Base-by-base conservation (phyloP, 495 filamentous ascomycete species). In the Aspergillus asperescens region DNA sequence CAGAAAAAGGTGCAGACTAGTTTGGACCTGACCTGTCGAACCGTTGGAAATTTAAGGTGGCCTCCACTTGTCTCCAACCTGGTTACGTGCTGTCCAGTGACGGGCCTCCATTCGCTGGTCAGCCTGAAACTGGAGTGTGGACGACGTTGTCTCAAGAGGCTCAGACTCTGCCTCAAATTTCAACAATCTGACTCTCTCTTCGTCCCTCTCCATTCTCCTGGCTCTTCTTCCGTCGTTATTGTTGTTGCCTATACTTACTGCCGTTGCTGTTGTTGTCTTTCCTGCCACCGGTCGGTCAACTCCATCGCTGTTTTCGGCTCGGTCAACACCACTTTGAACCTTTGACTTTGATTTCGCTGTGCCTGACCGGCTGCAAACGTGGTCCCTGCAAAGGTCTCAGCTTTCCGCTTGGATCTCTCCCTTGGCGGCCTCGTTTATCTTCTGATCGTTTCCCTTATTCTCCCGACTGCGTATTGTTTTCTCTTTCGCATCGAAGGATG, bases 291-390 rank as follows among this genome's bases (percentile, higher is more conserved):
- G 25, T 18, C 41, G 25, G 25, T 31, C 41, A 9, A 29, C 41
- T 16, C n/a, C 4, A 10, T 31, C 6, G 10, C 42, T 53, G 41
- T 46, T 53, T 45, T 37, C 51, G 51, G 51, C 15, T 19, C n/a
- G n/a, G n/a, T n/a, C n/a, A n/a, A n/a, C 16, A 16, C 5, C 12
- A 22, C 22, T 50, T 27, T 32, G 24, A 16, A 31, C n/a, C 15
- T 40, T 40, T 40, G 19, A 18, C 16, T 9, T 15, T 19, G 9
- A 9, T 4, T 38, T 16, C 4, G 6, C 43, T 46, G 44, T 47
- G 42, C 42, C 51, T 47, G 24, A 31, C 16, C 42, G n/a, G 27
- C 51, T 48, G 54, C 44, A 40, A 51, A 57, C 48, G 42, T 52
- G 16, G 19, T 29, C 25, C 34, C 52, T 40, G 39, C 35, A 35